Evolutionary conservation across 2,329 filamentous ascomycete species (phyloP), one percentile per base, ranked within the genome.

Genomic region (Penicillium sp.): DNA sequence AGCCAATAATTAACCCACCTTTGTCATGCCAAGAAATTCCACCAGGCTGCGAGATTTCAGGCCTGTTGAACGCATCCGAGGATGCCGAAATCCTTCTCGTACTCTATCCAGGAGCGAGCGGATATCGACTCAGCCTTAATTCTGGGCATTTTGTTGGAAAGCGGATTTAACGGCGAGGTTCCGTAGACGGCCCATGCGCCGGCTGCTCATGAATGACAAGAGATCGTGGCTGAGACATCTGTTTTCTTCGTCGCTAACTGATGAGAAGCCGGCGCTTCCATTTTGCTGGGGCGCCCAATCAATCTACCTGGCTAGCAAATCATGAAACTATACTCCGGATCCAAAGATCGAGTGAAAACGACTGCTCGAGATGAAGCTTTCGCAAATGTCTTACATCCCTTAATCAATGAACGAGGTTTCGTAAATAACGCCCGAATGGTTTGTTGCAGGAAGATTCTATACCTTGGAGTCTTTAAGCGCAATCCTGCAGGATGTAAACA

Each of bases 141-240:
- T 24, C 7, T 18, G 36, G 37, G 6, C 37, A 19, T n/a, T n/a
- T n/a, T n/a, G n/a, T n/a, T n/a, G n/a, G 11, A 7, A 5, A n/a
- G 18, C 9, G 36, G 19, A 37, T 18, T 18, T 19, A 37, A 14
- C 16, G 16, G 36, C 18, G 36, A 3, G 7, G 36, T 36, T 28
- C 24, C 24, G 33, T 16, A 36, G n/a, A n/a, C 6, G 34, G 14
- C 6, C 34, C 14, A 16, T 18, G 34, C 16, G 16, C 11, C 5
- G 36, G 36, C 19, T 8, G 3, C 36, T 18, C 36, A 39, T 23
- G 18, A 9, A 39, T 14, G 19, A 13, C 13, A 5, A 11, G 18
- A 39, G 11, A 39, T 39, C 36, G 36, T 39, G 39, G 39, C 39
- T 43, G 39, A 43, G 39, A 43, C 39, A 43, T 28, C 23, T 26